A percentile compares a stretch with the other conserved stretches of the same genome.
phyloP scores from a whole-genome alignment of 257 asterid species.

The Linderniella brevidens region DNA sequence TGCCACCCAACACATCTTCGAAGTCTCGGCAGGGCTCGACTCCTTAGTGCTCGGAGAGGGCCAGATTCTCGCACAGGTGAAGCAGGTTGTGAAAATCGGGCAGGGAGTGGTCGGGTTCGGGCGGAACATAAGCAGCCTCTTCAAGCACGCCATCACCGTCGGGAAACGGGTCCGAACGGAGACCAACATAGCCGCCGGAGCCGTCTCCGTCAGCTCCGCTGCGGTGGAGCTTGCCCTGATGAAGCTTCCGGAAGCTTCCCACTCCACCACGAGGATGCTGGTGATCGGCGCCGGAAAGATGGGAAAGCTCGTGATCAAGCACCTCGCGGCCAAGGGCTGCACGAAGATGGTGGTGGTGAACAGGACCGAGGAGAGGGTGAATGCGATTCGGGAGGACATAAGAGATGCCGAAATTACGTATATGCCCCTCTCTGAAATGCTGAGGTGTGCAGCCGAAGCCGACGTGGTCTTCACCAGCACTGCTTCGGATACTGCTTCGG shows the following conservation, averaged over 20 bases:
- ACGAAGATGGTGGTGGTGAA: constrained; percentile 75
- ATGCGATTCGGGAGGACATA: constrained; percentile 62
- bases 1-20: constrained; percentile 87
- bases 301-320: constrained; percentile 98
- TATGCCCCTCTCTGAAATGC: constrained; percentile 56
- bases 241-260: constrained; percentile 71
- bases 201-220: constrained; percentile 94
- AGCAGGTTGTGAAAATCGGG: constrained; percentile 87
- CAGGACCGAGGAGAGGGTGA: constrained; percentile 62
- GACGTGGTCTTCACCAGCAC: constrained; percentile 86
- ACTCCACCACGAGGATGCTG: constrained; percentile 50
- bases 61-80: constrained; percentile 91
- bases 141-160: constrained; percentile 84
- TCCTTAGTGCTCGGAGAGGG: constrained; percentile 93
- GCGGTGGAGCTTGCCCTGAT: constrained; percentile 83
- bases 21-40: constrained; percentile 89
- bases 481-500: constrained; percentile 76
- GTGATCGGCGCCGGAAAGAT: constrained; percentile 89
- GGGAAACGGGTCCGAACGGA: constrained; percentile 90
- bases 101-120: constrained; percentile 86
- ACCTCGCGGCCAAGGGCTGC: constrained; percentile 84
- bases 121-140: constrained; percentile 82
- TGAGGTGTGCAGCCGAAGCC: constrained; percentile 46
- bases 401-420: constrained; percentile 52
- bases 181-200: constrained; percentile 86